Conservation (phyloP, 306 rosid genomes). For the Medicago ruthenica region DNA sequence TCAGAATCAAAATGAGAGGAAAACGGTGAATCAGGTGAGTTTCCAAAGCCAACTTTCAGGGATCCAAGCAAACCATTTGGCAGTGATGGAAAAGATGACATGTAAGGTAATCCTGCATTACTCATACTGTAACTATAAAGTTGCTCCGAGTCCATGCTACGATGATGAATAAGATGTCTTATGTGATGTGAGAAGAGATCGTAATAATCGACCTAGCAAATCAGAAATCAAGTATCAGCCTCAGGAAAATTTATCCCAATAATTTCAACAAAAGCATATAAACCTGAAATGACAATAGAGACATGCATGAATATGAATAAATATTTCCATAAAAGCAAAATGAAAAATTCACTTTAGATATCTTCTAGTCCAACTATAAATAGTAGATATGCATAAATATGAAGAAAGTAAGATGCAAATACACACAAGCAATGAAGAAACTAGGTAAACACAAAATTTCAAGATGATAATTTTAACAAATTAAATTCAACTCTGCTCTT, state of each 20-base stretch:
- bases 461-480: constrained; percentile 7
- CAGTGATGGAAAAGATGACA: constrained; percentile 63
- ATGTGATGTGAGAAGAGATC: constrained; percentile 15
- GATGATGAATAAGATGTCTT: constrained; percentile 52
- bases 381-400: neutral
- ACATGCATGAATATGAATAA: constrained; percentile 24
- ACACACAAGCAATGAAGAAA: constrained; percentile 1
- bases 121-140: constrained; percentile 59
- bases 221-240: constrained; percentile 31
- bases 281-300: constrained; percentile 54
- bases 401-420: neutral
- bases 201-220: constrained; percentile 13
- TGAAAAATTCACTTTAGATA: neutral
- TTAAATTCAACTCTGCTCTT: neutral
- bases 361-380: constrained; percentile 8
- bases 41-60: constrained; percentile 63
- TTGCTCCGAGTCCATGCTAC: constrained; percentile 80
- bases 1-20: constrained; percentile 68
- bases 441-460: neutral
- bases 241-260: constrained; percentile 5
- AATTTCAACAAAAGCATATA: constrained; percentile 30
- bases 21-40: constrained; percentile 74
- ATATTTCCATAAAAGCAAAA: constrained; percentile 15
- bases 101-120: constrained; percentile 61
- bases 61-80: constrained; percentile 65